Evolutionary conservation across 108 stramenopile species (phyloP), one percentile per base, ranked within the genome.

Genomic region (Skeletonema potamos): DNA sequence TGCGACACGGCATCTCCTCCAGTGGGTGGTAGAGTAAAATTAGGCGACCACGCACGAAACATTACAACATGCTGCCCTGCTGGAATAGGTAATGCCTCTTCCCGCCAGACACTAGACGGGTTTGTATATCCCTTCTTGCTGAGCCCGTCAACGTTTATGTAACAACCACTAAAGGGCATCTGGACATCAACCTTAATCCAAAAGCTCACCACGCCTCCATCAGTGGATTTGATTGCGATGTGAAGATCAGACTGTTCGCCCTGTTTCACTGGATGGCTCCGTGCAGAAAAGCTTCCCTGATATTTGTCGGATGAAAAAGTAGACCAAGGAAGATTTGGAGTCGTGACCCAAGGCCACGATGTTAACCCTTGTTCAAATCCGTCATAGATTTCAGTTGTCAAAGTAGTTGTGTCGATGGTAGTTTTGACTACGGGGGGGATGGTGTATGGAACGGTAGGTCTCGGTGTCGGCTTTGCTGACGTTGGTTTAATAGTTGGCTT

Each of bases 101-200:
- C 27, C 5, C 34, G 13, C 68, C 68, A 76, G 8, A 33, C 55
- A 24, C 6, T 17, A 9, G 27, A 58, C 0, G 58, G 59, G 51
- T 62, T 69, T 18, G 75, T 76, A 34, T 69, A 76, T 34, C 75
- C 75, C 54, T 29, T 27, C 41, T 64, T 46, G 9, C 66, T 68
- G 9, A 20, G 37, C 10, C 48, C 62, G 41, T 69, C 75, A 11
- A 76, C 15, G 37, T 76, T 58, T 37, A 69, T 34, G 33, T 64
- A 69, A 58, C 54, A 64, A 32, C 68, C 62, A 76, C 68, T 76
- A 36, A n/a, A 68, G 5, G 75, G 75, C 75, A 76, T 76, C 30
- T 58, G 54, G 8, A 76, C 62, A 58, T 76, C 75, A 44, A 43
- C 0, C 62, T 69, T 76, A 5, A 76, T 5, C 20, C 58, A 62